phyloP scores from a whole-genome alignment of 1,139 yeast species.

The Pichia kudriavzevii region DNA sequence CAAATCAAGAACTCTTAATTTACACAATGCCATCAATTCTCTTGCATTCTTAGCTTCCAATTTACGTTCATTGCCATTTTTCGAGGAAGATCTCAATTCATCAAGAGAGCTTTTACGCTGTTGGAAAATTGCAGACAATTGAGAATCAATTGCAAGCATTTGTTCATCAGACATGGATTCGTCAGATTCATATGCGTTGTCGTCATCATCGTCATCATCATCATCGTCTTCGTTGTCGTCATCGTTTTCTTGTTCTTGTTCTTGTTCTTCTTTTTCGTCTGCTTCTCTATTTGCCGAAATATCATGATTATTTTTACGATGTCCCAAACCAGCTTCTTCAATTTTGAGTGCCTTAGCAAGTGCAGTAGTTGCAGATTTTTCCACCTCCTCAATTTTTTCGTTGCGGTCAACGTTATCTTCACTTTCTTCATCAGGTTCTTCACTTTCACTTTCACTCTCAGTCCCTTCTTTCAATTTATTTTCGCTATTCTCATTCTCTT shows the following conservation, averaged over 20 bases:
- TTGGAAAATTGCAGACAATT: conserved; percentile 74
- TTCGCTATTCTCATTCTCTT: conserved; percentile 32
- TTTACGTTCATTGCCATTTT: conserved; percentile 62
- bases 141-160: conserved; percentile 92
- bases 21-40: conserved; percentile 72
- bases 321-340: conserved; percentile 36
- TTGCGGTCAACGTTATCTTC: conserved; percentile 33
- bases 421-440: conserved; percentile 32
- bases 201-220: conserved; percentile 18
- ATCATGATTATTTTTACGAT: conserved; percentile 28
- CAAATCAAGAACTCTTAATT: conserved; percentile 70
- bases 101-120: conserved; percentile 61
- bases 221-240: conserved; percentile 32
- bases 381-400: conserved; percentile 48
- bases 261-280: too few species aligned
- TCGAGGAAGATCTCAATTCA: conserved; percentile 28
- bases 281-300: too few species aligned
- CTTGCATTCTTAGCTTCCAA: conserved; percentile 67
- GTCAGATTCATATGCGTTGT: conserved; percentile 35
- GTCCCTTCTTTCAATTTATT: conserved; percentile 29
- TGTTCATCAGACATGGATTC: conserved; percentile 94
- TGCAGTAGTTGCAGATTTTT: conserved; percentile 59
- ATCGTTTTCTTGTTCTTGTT: conserved; percentile 37
- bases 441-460: conserved; percentile 33
- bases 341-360: conserved; percentile 59